These are phyloP conservation scores for Clavaria fumosa DNA, from an alignment of 768 basidiomycete genomes.

Conservation along the genomic window DNA sequence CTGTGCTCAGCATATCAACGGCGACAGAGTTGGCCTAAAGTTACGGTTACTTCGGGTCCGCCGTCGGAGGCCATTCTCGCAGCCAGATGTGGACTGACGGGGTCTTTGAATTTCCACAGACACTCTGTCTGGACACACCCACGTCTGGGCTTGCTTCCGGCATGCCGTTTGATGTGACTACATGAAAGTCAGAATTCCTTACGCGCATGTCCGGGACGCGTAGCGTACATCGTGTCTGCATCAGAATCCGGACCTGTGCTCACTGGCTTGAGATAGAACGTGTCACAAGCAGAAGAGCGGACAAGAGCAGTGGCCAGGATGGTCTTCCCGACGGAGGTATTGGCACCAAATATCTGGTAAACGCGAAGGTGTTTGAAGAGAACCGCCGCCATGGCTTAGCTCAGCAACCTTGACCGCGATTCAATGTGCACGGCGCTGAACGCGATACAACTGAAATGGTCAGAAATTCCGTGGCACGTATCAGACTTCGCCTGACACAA, in stretches of 20 bases:
- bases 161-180: constrained; percentile 55
- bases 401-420: background rate
- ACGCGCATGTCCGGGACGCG: constrained; percentile 8
- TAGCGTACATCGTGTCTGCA: constrained; percentile 79
- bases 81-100: constrained; percentile 89
- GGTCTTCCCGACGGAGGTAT: constrained; percentile 94
- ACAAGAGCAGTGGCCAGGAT: constrained; percentile 75
- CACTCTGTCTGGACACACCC: constrained; percentile 44
- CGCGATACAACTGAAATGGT: too few relatives aligned
- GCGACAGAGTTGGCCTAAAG: too few relatives aligned
- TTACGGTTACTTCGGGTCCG: too few relatives aligned
- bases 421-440: too few relatives aligned
- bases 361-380: constrained; percentile 77
- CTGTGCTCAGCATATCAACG: too few relatives aligned
- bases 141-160: constrained; percentile 22
- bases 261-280: constrained; percentile 75
- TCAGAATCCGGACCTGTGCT: constrained; percentile 72
- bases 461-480: too few relatives aligned
- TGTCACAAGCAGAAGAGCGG: constrained; percentile 50
- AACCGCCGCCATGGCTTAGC: constrained; percentile 41
- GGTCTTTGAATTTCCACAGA: constrained; percentile 72
- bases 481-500: too few relatives aligned
- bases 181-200: constrained; percentile 3
- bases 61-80: constrained; percentile 40
- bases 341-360: constrained; percentile 89